Evolutionary conservation across 2,329 filamentous ascomycete genomes (phyloP), one percentile per base, ranked within the genome.

Genomic region (Volutella citrinella): DNA sequence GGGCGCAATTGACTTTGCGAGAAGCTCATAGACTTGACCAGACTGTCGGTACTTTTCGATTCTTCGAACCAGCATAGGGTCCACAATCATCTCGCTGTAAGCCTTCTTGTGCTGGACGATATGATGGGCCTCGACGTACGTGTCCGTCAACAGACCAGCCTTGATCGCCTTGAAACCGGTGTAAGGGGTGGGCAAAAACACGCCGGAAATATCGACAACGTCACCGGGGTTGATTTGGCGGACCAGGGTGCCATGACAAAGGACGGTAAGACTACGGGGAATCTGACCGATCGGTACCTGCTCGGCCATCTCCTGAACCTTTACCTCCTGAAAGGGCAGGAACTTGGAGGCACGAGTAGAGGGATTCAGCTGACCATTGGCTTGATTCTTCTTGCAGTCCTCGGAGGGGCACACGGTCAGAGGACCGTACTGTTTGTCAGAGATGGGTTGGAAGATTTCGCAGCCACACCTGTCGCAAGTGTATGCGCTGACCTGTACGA

Each of bases 251-350:
- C 93, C 93, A 56, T 94, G 84, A 63, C 89, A 95, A 53, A 95
- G 78, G 15, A 98, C 70, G 0, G 91, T 97, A 43, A 98, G 69
- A 37, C 88, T 88, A 39, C 93, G 80, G 19, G 93, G 93, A 52
- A 98, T 98, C 59, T 98, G 93, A 31, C 93, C 93, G 45, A 98
- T 94, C 7, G 93, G 93, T 1, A 98, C 93, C 62, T 98, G 93
- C 60, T 98, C 93, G n/a, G 93, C 89, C 80, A 97, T 87, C 60
- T 98, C 93, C 64, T 98, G 93, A 36, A 98, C 89, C 69, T 97
- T 97, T 64, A 97, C 81, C 64, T 98, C 93, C 63, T 98, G 93
- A 70, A 98, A 98, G 5, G 93, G 89, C 54, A 95, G 68, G 57
- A 97, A 98, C 56, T 97, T 98, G 32, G 90, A 96, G 1, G 91